phyloP scores from a whole-genome alignment of 2,329 filamentous ascomycete genomes.

The Byssothecium circinans region DNA sequence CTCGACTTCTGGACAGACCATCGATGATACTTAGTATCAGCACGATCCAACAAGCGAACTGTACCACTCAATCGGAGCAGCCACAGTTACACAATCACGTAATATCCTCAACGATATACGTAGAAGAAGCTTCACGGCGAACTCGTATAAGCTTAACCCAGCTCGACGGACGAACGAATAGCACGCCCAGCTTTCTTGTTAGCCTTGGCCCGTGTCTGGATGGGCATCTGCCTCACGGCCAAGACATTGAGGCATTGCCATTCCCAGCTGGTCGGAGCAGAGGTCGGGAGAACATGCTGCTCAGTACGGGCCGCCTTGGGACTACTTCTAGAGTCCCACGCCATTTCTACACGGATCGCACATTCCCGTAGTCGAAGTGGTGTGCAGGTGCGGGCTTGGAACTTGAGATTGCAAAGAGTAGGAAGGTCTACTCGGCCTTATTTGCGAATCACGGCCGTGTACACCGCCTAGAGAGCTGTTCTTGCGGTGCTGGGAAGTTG shows the following conservation, averaged over 20 bases:
- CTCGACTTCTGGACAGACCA: not conserved
- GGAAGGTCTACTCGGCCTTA: not conserved
- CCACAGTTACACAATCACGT: not conserved
- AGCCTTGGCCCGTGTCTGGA: not conserved
- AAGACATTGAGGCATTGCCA: not conserved
- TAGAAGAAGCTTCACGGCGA: not conserved
- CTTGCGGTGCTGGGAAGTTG: not conserved
- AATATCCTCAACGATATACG: not conserved
- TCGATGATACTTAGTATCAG: not conserved
- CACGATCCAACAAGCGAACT: not conserved
- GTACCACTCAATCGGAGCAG: not conserved
- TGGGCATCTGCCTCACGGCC: not conserved
- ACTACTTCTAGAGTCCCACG: not conserved
- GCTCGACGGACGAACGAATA: not conserved
- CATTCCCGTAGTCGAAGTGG: not conserved
- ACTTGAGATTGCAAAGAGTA: no score
- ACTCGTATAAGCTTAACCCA: not conserved
- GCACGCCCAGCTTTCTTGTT: not conserved
- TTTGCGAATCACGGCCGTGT: no score
- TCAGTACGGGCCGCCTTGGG: not conserved
- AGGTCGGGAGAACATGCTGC: not conserved
- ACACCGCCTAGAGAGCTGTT: not conserved
- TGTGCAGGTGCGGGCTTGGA: not conserved
- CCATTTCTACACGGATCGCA: not conserved
- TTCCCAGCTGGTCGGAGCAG: not conserved